Conservation (phyloP, 2,329 filamentous ascomycete genomes). For the Penicillium sp. region DNA sequence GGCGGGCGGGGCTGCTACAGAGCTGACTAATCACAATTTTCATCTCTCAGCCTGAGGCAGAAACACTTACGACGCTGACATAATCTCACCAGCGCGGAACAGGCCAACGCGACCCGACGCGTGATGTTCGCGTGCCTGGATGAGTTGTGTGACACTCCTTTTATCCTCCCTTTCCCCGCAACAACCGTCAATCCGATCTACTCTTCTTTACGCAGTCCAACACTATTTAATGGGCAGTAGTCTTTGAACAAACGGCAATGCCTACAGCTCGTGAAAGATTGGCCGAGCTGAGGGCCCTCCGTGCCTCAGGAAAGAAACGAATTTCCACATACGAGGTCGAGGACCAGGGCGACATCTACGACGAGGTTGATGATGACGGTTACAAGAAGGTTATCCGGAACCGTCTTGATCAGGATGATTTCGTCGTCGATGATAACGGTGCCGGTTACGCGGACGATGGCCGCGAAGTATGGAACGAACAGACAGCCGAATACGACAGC, state of each 20-base stretch:
- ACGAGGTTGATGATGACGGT: conserved; percentile 90
- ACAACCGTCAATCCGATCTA: conserved; percentile 7
- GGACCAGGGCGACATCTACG: conserved; percentile 77
- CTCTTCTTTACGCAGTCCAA: conserved; percentile 1
- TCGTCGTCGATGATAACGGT: conserved; percentile 96
- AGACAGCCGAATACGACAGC: conserved; percentile 47
- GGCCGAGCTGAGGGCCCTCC: conserved; percentile 73
- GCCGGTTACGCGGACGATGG: conserved; percentile 95
- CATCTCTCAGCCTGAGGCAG: background rate
- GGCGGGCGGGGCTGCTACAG: too few relatives aligned
- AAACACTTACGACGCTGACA: background rate
- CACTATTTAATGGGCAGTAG: conserved; percentile 10
- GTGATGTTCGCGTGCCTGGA: background rate
- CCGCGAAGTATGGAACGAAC: conserved; percentile 79
- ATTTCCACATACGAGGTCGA: conserved; percentile 79
- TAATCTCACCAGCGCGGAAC: background rate
- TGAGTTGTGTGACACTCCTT: conserved; percentile 12
- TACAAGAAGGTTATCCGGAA: conserved; percentile 93
- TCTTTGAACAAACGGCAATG: conserved; percentile 21
- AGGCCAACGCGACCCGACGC: conserved; percentile 6
- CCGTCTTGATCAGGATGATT: conserved; percentile 86
- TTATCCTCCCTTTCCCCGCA: conserved; percentile 17
- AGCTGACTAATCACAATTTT: background rate
- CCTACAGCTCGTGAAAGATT: conserved; percentile 29
- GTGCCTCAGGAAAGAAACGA: conserved; percentile 81